Base-by-base conservation (phyloP, 2,329 filamentous ascomycete genomes). In the Curvularia lunata region DNA sequence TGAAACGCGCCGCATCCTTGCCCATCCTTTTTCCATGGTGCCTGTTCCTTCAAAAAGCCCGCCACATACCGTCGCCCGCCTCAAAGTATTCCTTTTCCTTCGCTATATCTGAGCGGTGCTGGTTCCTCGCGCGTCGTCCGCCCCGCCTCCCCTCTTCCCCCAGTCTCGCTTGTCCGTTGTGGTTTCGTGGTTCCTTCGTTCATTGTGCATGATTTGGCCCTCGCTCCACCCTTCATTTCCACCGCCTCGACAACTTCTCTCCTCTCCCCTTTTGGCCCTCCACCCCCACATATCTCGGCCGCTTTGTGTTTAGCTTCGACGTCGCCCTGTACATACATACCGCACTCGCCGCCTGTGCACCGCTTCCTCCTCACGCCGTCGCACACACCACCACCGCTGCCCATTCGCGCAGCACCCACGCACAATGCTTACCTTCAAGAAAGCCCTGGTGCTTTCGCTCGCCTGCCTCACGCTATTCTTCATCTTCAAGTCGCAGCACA, bases 401-500 rank as follows among this genome's bases (percentile, higher is more conserved):
- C 30, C 56, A 23, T 27, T 47, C 25, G 47, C 46, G 40, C 23
- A 37, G 38, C 61, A 38, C 45, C 48, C 45, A 60, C 59, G 53
- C 72, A 80, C 72, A 58, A 96, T 96, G 91, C 84, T 93, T 75
- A 90, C 90, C 71, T 91, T 91, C 73, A 86, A 88, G 72, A 89
- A 90, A 78, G 90, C 90, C 71, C 77, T 96, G 62, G 80, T 91
- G 67, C 84, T 88, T 54, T 90, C 91, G 47, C 84, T 85, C 67
- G 84, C 88, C 73, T 78, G 93, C 63, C 77, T 94, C 67, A 84
- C 86, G 27, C 81, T 91, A 70, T 82, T 93, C 78, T 87, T 88
- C 79, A 79, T 94, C 62, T 82, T 92, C 64, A 86, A 86, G 59
- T 84, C 85, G 58, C 83, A 86, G 43, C 86, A 88, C 62, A 62